Evolutionary conservation across 1,139 yeast species (phyloP), one percentile per base, ranked within the genome.

Genomic region (Torulaspora pretoriensis): DNA sequence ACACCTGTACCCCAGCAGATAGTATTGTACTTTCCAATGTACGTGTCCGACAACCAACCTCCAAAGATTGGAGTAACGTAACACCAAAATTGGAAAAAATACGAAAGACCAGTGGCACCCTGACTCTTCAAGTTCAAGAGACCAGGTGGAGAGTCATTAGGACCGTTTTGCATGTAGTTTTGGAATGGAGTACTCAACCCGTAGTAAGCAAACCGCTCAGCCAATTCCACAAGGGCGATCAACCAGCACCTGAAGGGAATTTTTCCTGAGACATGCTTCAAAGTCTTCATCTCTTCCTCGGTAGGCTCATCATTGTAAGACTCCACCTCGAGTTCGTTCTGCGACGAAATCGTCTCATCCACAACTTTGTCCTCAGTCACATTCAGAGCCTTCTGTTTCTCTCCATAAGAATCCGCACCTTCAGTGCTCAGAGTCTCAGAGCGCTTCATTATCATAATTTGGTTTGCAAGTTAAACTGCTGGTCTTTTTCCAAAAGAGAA

Each of bases 161-260:
- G 66, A 14, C 71, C 69, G 41, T 73, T 73, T 28, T 83, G 88
- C 80, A 84, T 81, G 64, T 84, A 85, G 68, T 86, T 85, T 65
- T 80, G 83, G 69, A 85, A 80, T 16, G 88, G 83, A 50, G 86
- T 83, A 40, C 82, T 73, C 47, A 84, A 71, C 60, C 95, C 94
- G 59, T 85, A 86, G 71, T 81, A 86, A n/a, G 92, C 75, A 64
- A 86, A 86, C 57, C 95, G 77, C 67, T 86, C 95, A 34, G 90
- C 80, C 53, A 86, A 77, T 65, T 86, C 95, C 33, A 86, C 86
- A 40, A 84, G 53, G 28, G 92, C 89, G 42, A 86, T 85, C 47
- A 83, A 72, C 80, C 85, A 86, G 54, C 86, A 80, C 43, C 64
- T 51, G 13, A 59, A 39, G 5, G 65, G 65, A 33, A 60, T 59